Base-by-base conservation (phyloP, 768 basidiomycete species). In the Suillus sp. region DNA sequence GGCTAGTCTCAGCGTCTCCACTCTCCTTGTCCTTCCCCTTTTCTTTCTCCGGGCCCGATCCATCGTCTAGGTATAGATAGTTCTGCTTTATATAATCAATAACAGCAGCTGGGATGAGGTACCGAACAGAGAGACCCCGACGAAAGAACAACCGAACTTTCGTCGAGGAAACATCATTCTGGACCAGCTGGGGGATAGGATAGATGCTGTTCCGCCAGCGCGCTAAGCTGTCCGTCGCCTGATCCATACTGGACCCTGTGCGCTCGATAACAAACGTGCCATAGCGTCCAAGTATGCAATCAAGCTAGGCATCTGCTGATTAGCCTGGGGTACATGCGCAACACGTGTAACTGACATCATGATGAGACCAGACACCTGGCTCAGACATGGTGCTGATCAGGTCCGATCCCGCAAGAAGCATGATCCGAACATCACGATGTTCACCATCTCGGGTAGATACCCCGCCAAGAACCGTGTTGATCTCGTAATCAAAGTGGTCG, bases 321-420 rank as follows among this genome's bases (percentile, higher is more conserved):
- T 55, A 43, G 62, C 53, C 14, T 35, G 11, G 11, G 3, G 18
- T 3, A 57, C 56, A 56, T 38, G 22, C 22, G 56, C 50, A 65
- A 22, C 13, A 6, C 27, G 50, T 13, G 59, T 50, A 55, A 84
- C 94, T 73, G 78, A 96, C 95, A 83, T 99, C 97, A 64, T 86
- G 83, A 70, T 95, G 89, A 61, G 90, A 87, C 97, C 97, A 99
- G 42, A 99, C 96, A 20, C 97, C 96, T 32, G 97, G 97, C 78
- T 98, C 95, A 68, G 92, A 93, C 90, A 99, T 98, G 32, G 95
- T 97, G 70, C 93, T 88, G 76, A 99, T 99, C 69, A 99, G 82
- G 78, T 99, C 97, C 13, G 93, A 95, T n/a, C 97, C 97, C 5
- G 97, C 97, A 60, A 99, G 86, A 47, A 99, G 86, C 90, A 99